These are phyloP conservation scores for Macrolepiota dolichaula DNA, from an alignment of 768 basidiomycete species.

Conservation along the genomic window DNA sequence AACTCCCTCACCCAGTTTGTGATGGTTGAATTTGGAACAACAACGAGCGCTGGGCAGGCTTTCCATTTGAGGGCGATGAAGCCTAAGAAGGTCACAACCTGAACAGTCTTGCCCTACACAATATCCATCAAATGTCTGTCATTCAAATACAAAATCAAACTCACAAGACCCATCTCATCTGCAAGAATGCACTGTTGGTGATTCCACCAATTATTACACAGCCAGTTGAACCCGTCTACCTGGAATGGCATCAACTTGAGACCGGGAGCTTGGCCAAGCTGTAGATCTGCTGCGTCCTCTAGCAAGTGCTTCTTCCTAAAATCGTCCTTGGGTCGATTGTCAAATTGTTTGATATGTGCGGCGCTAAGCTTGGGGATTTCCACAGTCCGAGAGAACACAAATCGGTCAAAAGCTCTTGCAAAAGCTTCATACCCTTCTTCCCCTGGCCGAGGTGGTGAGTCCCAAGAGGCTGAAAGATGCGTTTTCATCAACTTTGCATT, in stretches of 20 bases:
- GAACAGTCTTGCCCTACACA: conserved; percentile 84
- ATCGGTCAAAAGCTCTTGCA: conserved; percentile 61
- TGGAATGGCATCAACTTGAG: conserved; percentile 88
- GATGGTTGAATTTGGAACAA: conserved; percentile 96
- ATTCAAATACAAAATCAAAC: background rate
- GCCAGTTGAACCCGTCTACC: conserved; percentile 83
- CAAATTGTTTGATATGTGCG: conserved; percentile 39
- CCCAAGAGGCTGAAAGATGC: conserved; percentile 74
- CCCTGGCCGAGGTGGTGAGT: conserved; percentile 69
- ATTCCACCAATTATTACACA: conserved; percentile 86
- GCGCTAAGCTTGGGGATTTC: conserved; percentile 48
- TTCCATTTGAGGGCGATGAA: conserved; percentile 51
- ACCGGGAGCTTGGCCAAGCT: conserved; percentile 61
- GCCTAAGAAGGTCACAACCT: conserved; percentile 83
- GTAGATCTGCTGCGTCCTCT: conserved; percentile 50
- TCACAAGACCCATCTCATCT: conserved; percentile 95
- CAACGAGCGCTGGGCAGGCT: conserved; percentile 79
- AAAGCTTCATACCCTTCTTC: conserved; percentile 65
- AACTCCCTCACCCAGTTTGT: conserved; percentile 96
- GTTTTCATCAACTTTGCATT: background rate
- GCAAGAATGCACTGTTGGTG: conserved; percentile 85
- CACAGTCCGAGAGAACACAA: conserved; percentile 59
- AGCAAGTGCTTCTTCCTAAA: conserved; percentile 45
- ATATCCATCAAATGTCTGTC: conserved; percentile 6
- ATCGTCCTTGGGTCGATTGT: conserved; percentile 53